phyloP scores from a whole-genome alignment of 768 basidiomycete species.

The Lactarius trivialis region DNA sequence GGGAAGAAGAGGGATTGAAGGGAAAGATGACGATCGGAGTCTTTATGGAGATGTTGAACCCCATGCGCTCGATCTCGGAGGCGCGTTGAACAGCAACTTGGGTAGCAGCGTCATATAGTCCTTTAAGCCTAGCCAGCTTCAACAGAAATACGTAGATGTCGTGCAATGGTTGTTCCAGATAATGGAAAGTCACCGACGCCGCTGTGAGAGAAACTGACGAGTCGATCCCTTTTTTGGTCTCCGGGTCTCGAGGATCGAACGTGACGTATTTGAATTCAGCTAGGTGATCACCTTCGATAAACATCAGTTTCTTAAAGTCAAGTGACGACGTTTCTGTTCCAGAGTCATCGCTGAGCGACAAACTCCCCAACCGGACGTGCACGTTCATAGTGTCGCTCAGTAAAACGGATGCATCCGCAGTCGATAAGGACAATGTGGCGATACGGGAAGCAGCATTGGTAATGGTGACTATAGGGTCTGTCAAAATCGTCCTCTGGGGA shows the following conservation, averaged over 20 bases:
- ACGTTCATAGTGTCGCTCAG: slow-evolving; percentile 70
- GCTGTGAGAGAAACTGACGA: slow-evolving; percentile 75
- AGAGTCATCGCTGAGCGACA: slow-evolving; percentile 75
- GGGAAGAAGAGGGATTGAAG: slow-evolving; percentile 49
- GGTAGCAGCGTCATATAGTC: slow-evolving; percentile 89
- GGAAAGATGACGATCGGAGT: slow-evolving; percentile 92
- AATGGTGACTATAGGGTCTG: slow-evolving; percentile 52
- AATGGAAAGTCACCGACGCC: slow-evolving; percentile 87
- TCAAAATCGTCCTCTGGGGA: slow-evolving; percentile 1
- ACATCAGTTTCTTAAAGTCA: slow-evolving; percentile 78
- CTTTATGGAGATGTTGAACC: slow-evolving; percentile 84
- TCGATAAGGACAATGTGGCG: slow-evolving; percentile 84
- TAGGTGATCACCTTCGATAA: slow-evolving; percentile 91
- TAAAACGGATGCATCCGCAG: slow-evolving; percentile 78
- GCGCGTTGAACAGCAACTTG: slow-evolving; percentile 89
- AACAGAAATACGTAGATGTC: slow-evolving; percentile 76
- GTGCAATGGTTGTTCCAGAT: slow-evolving; percentile 86
- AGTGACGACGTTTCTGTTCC: slow-evolving; percentile 42
- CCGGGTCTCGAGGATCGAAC: slow-evolving; percentile 62
- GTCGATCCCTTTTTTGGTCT: slow-evolving; percentile 70
- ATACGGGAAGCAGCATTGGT: slow-evolving; percentile 63
- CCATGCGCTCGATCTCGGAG: slow-evolving; percentile 90
- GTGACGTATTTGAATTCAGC: slow-evolving; percentile 94
- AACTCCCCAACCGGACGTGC: slow-evolving; percentile 73
- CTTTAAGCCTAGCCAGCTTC: slow-evolving; percentile 87